Evolutionary conservation across 2,329 filamentous ascomycete species (phyloP), one percentile per base, ranked within the genome.

Genomic region (Calonectria ilicicola): DNA sequence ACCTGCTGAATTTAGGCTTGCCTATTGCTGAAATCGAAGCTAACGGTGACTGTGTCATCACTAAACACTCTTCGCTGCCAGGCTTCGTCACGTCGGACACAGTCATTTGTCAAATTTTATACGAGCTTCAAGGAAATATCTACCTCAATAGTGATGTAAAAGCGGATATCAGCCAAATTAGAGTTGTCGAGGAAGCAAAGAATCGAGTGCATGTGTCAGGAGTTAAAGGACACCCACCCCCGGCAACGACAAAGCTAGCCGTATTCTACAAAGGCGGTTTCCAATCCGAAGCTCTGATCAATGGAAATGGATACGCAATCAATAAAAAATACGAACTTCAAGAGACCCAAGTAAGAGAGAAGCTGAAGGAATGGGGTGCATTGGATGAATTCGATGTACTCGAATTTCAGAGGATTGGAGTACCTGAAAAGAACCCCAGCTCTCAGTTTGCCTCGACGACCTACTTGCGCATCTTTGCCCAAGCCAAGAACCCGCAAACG

Each of bases 241-340:
- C 87, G 0, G 83, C 86, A 2, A 89, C 88, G 0, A 89, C 87
- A 1, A 89, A 89, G 74, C 81, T 87, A 8, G 87, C 87, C n/a
- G 82, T 89, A 19, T 88, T 86, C 72, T 89, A 88, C 69, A 80
- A 82, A 10, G 87, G 84, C 9, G 88, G 88, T 0, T 89, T 84
- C 70, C 85, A 89, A 76, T 82, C 82, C 2, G 83, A 89, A 74
- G 56, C 51, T 21, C 21, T 62, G 35, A 42, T 62, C 7, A 62
- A 40, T 12, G 56, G 56, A 27, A 62, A 42, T 17, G 35, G 56
- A 26, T 62, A 26, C 7, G 35, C 56, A 8, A 44, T 62, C 17
- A 21, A 27, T 10, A n/a, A 56, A 23, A 56, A 38, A 29, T 56
- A 56, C 5, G 51, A 56, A 21, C 51, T 56, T 12, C 51, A 38